Conservation (phyloP, 2,329 filamentous ascomycete genomes). For the Akanthomyces uredinophilus region DNA sequence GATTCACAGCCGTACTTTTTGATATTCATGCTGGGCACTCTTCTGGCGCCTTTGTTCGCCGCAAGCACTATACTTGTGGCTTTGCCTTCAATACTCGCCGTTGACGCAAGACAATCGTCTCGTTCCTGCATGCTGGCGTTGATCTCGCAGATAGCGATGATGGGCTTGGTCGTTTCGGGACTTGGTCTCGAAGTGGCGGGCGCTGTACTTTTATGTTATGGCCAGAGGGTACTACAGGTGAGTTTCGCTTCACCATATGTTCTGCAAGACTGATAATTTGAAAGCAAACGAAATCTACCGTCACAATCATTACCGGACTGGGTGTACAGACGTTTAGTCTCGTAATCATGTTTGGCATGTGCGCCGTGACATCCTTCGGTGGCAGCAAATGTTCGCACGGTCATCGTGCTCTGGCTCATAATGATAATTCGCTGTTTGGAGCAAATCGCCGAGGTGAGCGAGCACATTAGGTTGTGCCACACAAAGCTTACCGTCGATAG, state of each 20-base stretch:
- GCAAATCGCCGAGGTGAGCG: background rate
- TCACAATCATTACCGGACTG: background rate
- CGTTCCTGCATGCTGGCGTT: too few relatives aligned
- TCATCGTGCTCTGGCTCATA: background rate
- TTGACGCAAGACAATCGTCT: too few relatives aligned
- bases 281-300: background rate
- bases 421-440: background rate
- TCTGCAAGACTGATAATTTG: background rate
- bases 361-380: background rate
- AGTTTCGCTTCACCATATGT: background rate
- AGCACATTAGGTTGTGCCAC: background rate
- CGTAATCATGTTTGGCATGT: background rate
- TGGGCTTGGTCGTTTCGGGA: background rate
- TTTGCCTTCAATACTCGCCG: background rate
- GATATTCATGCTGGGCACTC: background rate
- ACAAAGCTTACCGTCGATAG: background rate
- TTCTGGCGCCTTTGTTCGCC: background rate
- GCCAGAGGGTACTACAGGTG: background rate
- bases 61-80: background rate
- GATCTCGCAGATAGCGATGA: background rate
- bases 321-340: constrained; percentile 1
- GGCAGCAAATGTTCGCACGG: background rate
- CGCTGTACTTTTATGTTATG: background rate
- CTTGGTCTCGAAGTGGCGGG: background rate
- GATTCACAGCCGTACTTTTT: constrained; percentile 4